phyloP scores from a whole-genome alignment of 192 early-diverging fungal genomes.

The Lobulomyces angularis region DNA sequence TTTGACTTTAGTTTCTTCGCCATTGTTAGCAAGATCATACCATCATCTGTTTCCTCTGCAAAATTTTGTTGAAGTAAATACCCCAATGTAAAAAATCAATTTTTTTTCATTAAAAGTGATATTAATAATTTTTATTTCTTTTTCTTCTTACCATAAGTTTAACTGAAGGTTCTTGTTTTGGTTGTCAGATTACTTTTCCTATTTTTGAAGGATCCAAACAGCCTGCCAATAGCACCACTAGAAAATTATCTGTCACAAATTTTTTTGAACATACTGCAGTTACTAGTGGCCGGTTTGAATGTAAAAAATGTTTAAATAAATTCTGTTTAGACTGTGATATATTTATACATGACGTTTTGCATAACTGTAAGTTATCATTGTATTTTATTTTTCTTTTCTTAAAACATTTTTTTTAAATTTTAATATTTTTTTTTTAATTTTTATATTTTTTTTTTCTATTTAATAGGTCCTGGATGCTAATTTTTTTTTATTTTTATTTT shows the following conservation, averaged over 20 bases:
- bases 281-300: slow-evolving; percentile 46
- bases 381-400: slow-evolving; percentile 3
- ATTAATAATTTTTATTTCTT: background rate
- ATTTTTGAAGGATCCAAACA: slow-evolving; percentile 7
- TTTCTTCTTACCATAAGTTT: background rate
- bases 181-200: slow-evolving; percentile 11
- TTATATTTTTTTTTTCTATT: background rate
- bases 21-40: slow-evolving; percentile 82
- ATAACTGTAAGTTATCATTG: slow-evolving; percentile 50
- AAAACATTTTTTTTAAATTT: background rate
- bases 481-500: background rate
- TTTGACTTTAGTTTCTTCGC: slow-evolving; percentile 76
- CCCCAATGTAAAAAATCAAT: slow-evolving; percentile 26
- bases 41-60: slow-evolving; percentile 88
- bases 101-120: background rate
- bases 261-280: slow-evolving; percentile 1
- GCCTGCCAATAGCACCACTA: slow-evolving; percentile 11
- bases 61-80: slow-evolving; percentile 63
- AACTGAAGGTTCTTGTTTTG: slow-evolving; percentile 5
- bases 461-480: background rate
- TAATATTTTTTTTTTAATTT: background rate
- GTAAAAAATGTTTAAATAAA: slow-evolving; percentile 58
- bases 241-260: background rate
- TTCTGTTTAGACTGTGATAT: slow-evolving; percentile 90
- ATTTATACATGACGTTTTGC: slow-evolving; percentile 83